Evolutionary conservation across 176 grass and related monocot genomes (phyloP), one percentile per base, ranked within the genome.

Genomic region (Lolium multiflorum): DNA sequence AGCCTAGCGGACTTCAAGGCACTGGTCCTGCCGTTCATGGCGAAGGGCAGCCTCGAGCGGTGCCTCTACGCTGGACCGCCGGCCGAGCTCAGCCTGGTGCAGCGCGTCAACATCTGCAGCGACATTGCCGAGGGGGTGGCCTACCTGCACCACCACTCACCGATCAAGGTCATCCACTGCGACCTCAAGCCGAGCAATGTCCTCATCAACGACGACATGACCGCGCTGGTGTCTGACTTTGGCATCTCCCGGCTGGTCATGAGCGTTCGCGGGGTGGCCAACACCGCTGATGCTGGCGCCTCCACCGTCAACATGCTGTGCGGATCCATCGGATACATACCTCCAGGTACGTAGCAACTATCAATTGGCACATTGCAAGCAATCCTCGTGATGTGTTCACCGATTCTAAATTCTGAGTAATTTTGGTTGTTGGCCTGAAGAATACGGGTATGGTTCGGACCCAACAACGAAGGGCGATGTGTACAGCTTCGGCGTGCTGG

Each of bases 181-280:
- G 95, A 98, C 66, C 91, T 98, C 84, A 98, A 98, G 80, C 95
- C 95, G 0, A 95, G 95, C 83, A 98, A 98, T 70, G 90, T 98
- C 37, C 93, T 98, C 55, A 84, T 98, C 73, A 95, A 98, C 63
- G 95, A 95, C 43, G 93, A 98, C 81, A 98, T 98, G 95, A 98
- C 93, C 6, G 95, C 95, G 5, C 87, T 98, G n/a, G 93, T 98
- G 44, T 98, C 93, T 1, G 95, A 98, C 77, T 98, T 98, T 4
- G 92, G 95, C 25, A 97, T 97, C 46, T 91, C 95, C 3, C 90
- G 92, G 48, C 66, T 97, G 8, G 92, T 93, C 43, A 91, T 89
- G 89, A 89, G 61, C 84, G 9, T 89, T n/a, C 80, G 83, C 10
- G 88, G 90, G 5, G 84, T 79, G 8, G 70, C 77, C 35, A 86